These are phyloP conservation scores for Ilex paraguariensis DNA, from an alignment of 305 asterid species.

Conservation along the genomic window DNA sequence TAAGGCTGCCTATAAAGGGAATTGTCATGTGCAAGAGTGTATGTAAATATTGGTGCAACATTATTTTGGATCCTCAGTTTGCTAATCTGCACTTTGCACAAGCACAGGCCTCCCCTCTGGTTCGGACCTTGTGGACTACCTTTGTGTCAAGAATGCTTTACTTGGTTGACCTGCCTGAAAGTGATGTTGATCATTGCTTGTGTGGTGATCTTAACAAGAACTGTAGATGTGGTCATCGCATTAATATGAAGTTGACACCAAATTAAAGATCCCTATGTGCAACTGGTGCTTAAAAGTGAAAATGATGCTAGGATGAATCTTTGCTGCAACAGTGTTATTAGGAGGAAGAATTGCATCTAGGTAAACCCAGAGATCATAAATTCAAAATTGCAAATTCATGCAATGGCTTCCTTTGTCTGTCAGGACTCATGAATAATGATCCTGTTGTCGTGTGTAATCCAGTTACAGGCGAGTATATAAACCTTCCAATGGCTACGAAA, in stretches of 20 bases:
- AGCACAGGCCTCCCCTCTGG: slow-evolving; percentile 1
- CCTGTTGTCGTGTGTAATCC: not conserved
- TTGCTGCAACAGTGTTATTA: not conserved
- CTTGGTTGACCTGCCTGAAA: not conserved
- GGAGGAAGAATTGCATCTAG: not conserved
- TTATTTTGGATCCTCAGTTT: not conserved
- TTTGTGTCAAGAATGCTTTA: not conserved
- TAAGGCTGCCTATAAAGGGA: not conserved
- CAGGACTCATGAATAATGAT: not conserved
- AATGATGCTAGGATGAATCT: too few relatives aligned
- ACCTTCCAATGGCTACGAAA: not conserved
- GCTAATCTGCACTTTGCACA: slow-evolving; percentile 1
- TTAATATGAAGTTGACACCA: slow-evolving; percentile 2
- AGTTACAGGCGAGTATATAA: slow-evolving; percentile 3
- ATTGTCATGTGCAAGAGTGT: slow-evolving; percentile 4
- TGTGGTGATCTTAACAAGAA: not conserved
- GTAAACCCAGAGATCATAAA: not conserved
- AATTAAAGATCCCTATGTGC: not conserved
- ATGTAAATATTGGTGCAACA: not conserved
- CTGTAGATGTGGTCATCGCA: not conserved
- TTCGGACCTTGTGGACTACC: not conserved
- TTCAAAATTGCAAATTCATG: not conserved
- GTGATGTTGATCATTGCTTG: not conserved
- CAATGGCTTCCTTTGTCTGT: slow-evolving; percentile 6
- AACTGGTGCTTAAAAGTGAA: not conserved